Conservation (phyloP, 169 alveolate species). For the Theileria annulata region DNA sequence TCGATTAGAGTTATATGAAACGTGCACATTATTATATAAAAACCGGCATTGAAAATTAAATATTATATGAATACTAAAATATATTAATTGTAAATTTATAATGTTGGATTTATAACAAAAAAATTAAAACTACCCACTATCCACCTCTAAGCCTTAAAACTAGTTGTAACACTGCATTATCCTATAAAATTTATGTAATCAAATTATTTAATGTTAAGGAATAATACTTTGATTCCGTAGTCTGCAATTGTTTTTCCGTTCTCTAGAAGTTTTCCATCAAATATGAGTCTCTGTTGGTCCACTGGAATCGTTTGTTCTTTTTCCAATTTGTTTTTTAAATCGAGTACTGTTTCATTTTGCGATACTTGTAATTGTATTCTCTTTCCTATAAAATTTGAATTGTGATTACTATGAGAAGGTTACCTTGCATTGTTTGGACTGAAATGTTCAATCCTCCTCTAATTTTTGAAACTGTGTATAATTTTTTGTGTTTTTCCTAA, state of each 20-base stretch:
- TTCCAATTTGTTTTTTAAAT: slow-evolving; percentile 46
- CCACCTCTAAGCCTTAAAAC: slow-evolving; percentile 66
- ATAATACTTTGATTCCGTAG: slow-evolving; percentile 53
- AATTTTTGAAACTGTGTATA: slow-evolving; percentile 16
- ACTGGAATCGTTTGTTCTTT: slow-evolving; percentile 59
- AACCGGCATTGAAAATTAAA: slow-evolving; percentile 7
- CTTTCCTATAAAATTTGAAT: slow-evolving; percentile 22
- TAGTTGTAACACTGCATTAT: slow-evolving; percentile 59
- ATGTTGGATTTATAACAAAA: neutral
- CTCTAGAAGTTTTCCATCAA: slow-evolving; percentile 55
- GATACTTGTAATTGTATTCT: slow-evolving; percentile 51
- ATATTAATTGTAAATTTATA: neutral
- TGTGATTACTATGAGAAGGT: neutral
- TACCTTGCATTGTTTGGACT: slow-evolving; percentile 61
- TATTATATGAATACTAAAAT: slow-evolving; percentile 22
- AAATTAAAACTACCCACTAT: slow-evolving; percentile 14
- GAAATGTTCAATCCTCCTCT: slow-evolving; percentile 58
- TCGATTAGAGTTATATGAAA: neutral
- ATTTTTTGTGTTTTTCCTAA: slow-evolving; percentile 8
- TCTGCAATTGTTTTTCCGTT: slow-evolving; percentile 61
- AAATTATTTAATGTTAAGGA: neutral
- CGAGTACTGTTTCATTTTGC: slow-evolving; percentile 57
- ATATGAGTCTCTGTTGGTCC: slow-evolving; percentile 60
- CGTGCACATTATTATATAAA: slow-evolving; percentile 9
- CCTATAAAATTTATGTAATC: slow-evolving; percentile 1